Evolutionary conservation across 2,329 filamentous ascomycete genomes (phyloP).

Genomic region (Pseudogymnoascus sp.): DNA sequence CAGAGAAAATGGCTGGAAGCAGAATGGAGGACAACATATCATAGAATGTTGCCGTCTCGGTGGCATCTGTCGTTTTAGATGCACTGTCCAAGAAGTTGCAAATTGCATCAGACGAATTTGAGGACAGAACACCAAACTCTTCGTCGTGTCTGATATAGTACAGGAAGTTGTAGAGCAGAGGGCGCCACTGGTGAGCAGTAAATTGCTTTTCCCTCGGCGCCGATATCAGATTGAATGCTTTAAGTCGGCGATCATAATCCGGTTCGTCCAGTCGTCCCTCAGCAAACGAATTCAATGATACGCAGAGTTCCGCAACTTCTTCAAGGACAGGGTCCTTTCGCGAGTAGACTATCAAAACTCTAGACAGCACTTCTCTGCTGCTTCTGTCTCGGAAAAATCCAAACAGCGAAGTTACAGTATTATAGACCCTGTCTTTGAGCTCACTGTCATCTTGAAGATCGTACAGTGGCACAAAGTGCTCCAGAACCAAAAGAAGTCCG

Average conservation of each 20-base stretch:
- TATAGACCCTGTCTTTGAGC: constrained; percentile 59
- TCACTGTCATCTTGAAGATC: constrained; percentile 46
- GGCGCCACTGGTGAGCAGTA: constrained; percentile 71
- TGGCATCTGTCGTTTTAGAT: constrained; percentile 35
- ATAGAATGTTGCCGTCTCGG: constrained; percentile 42
- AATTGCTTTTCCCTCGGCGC: constrained; percentile 51
- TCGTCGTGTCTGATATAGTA: constrained; percentile 81
- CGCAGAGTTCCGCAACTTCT: constrained; percentile 62
- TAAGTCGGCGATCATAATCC: constrained; percentile 75
- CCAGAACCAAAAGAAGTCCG: constrained; percentile 68
- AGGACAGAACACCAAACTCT: constrained; percentile 73
- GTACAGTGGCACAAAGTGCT: constrained; percentile 67
- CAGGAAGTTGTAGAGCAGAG: constrained; percentile 80
- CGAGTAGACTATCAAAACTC: constrained; percentile 65
- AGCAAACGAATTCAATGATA: constrained; percentile 73
- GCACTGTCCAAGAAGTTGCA: constrained; percentile 67
- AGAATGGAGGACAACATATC: constrained; percentile 56
- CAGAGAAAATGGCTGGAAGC: constrained; percentile 67
- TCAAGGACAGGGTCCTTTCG: constrained; percentile 51
- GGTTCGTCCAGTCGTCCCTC: constrained; percentile 69
- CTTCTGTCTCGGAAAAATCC: constrained; percentile 79
- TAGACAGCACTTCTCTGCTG: constrained; percentile 66
- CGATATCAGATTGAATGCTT: constrained; percentile 67
- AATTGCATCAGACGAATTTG: constrained; percentile 73
- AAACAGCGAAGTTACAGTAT: constrained; percentile 72